A percentile compares a stretch with the other conserved stretches of the same genome.
These are phyloP conservation scores for Candida caryicola DNA, from an alignment of 805 yeast species.

Conservation along the genomic window DNA sequence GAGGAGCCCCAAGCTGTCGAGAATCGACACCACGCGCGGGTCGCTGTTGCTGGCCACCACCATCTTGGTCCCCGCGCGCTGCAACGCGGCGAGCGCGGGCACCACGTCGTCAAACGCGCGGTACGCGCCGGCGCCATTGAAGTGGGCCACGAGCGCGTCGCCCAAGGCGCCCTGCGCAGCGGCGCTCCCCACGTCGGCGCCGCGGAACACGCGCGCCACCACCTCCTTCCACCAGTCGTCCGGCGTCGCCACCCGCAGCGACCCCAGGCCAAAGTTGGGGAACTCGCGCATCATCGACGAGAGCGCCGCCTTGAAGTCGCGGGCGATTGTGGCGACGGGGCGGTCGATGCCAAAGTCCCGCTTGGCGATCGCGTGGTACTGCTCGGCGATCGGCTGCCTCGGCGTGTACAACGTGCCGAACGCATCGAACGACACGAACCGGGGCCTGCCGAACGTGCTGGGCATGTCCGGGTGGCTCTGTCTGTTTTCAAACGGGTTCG, in stretches of 20 bases:
- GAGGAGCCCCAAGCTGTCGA: conserved; percentile 46
- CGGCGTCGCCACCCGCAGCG: conserved; percentile 16
- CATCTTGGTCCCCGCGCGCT: conserved; percentile 30
- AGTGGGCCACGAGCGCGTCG: conserved; percentile 44
- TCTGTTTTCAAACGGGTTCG: conserved; percentile 23
- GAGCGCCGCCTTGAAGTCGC: conserved; percentile 32
- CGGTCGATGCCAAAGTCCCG: conserved; percentile 41
- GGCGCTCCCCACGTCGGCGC: conserved; percentile 21
- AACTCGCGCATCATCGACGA: conserved; percentile 31
- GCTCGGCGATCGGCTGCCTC: conserved; percentile 48
- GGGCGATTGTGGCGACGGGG: conserved; percentile 20
- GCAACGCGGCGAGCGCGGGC: conserved; percentile 38
- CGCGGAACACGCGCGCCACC: conserved; percentile 42
- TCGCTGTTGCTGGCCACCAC: conserved; percentile 64
- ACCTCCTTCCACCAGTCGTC: conserved; percentile 61
- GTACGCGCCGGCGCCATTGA: conserved; percentile 53
- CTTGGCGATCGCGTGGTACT: conserved; percentile 48
- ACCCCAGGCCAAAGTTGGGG: conserved; percentile 63
- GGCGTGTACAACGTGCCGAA: conserved; percentile 67
- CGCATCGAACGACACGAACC: conserved; percentile 61
- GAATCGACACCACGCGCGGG: conserved; percentile 43
- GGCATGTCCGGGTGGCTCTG: conserved; percentile 26
- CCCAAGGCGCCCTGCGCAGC: conserved; percentile 37
- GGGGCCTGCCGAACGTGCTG: conserved; percentile 33
- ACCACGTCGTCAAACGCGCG: conserved; percentile 51